phyloP scores from a whole-genome alignment of 805 yeast genomes.

The Brettanomyces naardenensis region DNA sequence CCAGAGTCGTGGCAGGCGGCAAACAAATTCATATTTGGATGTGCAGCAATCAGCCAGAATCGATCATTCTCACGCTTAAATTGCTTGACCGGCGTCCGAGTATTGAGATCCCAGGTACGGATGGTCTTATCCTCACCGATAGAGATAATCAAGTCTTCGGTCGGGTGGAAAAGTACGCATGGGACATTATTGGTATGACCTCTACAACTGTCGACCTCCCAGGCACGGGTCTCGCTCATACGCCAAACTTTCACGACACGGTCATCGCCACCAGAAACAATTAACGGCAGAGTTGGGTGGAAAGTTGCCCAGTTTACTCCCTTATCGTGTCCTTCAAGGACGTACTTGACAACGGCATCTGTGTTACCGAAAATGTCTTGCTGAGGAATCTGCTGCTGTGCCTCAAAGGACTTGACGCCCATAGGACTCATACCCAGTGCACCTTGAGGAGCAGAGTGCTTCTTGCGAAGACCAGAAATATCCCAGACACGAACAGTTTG shows the following conservation, averaged over 20 bases:
- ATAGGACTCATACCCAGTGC: background rate
- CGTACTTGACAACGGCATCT: constrained; percentile 91
- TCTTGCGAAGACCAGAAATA: constrained; percentile 87
- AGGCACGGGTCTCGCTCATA: constrained; percentile 94
- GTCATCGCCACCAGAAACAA: constrained; percentile 95
- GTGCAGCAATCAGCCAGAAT: constrained; percentile 88
- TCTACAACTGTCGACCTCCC: constrained; percentile 98
- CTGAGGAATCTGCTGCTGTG: constrained; percentile 61
- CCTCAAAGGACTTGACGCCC: constrained; percentile 15
- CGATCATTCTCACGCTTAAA: constrained; percentile 91
- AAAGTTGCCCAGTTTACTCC: constrained; percentile 99
- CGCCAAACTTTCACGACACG: constrained; percentile 94
- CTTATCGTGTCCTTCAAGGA: constrained; percentile 95
- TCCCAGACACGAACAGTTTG: constrained; percentile 99
- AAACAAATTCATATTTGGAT: constrained; percentile 84
- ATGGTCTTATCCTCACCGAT: constrained; percentile 95
- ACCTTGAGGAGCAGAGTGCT: constrained; percentile 70
- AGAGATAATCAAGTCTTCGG: constrained; percentile 83
- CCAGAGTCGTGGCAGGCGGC: constrained; percentile 98
- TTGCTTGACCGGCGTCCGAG: constrained; percentile 87
- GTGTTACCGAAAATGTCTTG: constrained; percentile 93
- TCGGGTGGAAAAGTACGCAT: constrained; percentile 86
- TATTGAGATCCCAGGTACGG: constrained; percentile 94
- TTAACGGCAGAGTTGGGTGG: constrained; percentile 93
- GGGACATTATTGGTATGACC: constrained; percentile 95